Evolutionary conservation across 2,329 filamentous ascomycete genomes (phyloP).

Genomic region (Aspergillus fischeri): DNA sequence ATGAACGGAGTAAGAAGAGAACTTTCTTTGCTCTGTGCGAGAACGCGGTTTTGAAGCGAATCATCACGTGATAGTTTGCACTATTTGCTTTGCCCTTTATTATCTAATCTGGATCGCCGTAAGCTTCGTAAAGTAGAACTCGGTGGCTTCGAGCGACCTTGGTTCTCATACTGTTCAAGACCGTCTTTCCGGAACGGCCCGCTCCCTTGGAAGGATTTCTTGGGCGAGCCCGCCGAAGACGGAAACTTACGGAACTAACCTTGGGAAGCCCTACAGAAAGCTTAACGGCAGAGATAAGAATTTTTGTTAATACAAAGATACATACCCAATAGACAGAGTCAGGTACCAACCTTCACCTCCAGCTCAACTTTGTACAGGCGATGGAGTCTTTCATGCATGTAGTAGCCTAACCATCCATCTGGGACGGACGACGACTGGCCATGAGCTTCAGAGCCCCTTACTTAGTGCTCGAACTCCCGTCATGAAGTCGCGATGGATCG

Average conservation of each 20-base stretch:
- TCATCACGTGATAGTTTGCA: slow-evolving; percentile 12
- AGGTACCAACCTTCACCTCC: neutral
- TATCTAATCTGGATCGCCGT: too few species aligned
- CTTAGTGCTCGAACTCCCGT: neutral
- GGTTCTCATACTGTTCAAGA: neutral
- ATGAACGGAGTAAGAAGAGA: neutral
- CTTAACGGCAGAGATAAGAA: too few species aligned
- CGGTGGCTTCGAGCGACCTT: neutral
- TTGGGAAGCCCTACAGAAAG: too few species aligned
- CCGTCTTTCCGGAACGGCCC: neutral
- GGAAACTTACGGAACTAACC: neutral
- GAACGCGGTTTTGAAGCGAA: slow-evolving; percentile 6
- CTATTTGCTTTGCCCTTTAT: slow-evolving; percentile 1
- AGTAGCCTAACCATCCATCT: neutral
- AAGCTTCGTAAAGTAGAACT: neutral
- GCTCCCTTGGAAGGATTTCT: neutral
- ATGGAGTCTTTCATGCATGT: neutral
- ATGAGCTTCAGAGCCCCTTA: neutral
- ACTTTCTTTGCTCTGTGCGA: slow-evolving; percentile 6
- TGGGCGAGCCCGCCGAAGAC: neutral
- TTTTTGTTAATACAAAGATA: neutral
- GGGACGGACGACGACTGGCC: neutral
- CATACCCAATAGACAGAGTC: neutral
- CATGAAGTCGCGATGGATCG: neutral
- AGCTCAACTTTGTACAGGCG: neutral